Evolutionary conservation across 2,329 filamentous ascomycete genomes (phyloP).

Genomic region (Sporothrix sp.): DNA sequence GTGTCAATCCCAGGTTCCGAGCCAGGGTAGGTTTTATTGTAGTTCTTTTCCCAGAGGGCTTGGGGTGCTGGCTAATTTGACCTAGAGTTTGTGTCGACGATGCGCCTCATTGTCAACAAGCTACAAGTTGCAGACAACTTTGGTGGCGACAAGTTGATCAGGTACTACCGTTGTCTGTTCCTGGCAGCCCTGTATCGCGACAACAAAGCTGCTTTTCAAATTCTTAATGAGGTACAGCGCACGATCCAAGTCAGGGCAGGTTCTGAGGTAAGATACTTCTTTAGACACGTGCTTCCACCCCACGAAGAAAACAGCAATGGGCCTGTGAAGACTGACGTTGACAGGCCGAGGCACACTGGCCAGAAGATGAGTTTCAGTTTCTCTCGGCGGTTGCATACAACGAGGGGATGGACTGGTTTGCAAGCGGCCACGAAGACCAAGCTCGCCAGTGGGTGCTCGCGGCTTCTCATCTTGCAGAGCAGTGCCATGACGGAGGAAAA

Average conservation of each 20-base stretch:
- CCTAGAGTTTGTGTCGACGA: conserved; percentile 39
- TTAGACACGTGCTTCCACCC: neutral
- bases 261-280: neutral
- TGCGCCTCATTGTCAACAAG: conserved; percentile 61
- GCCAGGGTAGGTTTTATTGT: conserved; percentile 3
- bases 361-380: conserved; percentile 63
- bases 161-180: conserved; percentile 71
- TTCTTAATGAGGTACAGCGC: conserved; percentile 53
- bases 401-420: conserved; percentile 57
- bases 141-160: conserved; percentile 52
- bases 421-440: conserved; percentile 40
- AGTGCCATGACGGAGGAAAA: conserved; percentile 43
- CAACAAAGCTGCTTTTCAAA: conserved; percentile 44
- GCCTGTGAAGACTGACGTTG: neutral
- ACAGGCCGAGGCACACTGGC: conserved; percentile 44
- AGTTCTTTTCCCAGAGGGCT: no score
- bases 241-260: conserved; percentile 35
- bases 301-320: no score
- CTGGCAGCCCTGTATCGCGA: conserved; percentile 53
- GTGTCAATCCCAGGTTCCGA: conserved; percentile 31
- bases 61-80: neutral
- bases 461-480: conserved; percentile 52
- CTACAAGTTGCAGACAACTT: conserved; percentile 50
- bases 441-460: conserved; percentile 54
- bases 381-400: conserved; percentile 62